A percentile compares a stretch with the other conserved stretches of the same genome.
These are phyloP conservation scores for Phylloporus rhodoxanthus DNA, from an alignment of 768 basidiomycete genomes.

Conservation along the genomic window DNA sequence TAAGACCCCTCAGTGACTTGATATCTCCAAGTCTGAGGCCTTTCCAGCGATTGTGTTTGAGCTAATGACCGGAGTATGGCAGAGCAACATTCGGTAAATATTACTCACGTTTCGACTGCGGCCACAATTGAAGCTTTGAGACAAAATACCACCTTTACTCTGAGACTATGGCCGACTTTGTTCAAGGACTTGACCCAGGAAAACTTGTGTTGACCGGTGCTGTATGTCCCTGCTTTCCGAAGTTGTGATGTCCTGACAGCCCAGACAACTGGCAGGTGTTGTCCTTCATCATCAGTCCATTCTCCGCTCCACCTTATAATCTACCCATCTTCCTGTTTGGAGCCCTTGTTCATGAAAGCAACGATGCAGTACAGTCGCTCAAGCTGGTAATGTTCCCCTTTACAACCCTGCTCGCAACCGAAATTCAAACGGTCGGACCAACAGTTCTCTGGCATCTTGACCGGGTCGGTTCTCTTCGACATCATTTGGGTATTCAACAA, in stretches of 20 bases:
- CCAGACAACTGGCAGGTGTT: constrained; percentile 39
- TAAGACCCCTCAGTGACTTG: too few relatives aligned
- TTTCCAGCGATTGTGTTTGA: too few relatives aligned
- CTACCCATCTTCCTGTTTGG: constrained; percentile 82
- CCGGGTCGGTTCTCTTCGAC: constrained; percentile 59
- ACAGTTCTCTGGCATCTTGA: constrained; percentile 63
- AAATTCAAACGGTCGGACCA: not conserved
- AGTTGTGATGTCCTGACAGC: not conserved
- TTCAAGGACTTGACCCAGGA: constrained; percentile 65
- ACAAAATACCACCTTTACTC: not conserved
- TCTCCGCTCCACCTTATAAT: constrained; percentile 64
- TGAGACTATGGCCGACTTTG: constrained; percentile 50
- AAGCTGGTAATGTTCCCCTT: constrained; percentile 42
- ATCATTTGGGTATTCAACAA: constrained; percentile 62
- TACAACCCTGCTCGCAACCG: not conserved
- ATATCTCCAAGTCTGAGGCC: too few relatives aligned
- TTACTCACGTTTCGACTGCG: not conserved
- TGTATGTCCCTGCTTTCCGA: constrained; percentile 33
- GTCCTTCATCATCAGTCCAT: constrained; percentile 53
- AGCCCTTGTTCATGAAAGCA: constrained; percentile 61
- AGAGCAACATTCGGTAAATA: too few relatives aligned
- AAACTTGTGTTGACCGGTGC: constrained; percentile 62
- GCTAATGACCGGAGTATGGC: too few relatives aligned
- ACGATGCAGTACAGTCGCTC: constrained; percentile 58
- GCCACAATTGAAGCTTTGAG: not conserved